These are phyloP conservation scores for Diaporthe aspalathi DNA, from an alignment of 2,329 filamentous ascomycete species.

Conservation along the genomic window DNA sequence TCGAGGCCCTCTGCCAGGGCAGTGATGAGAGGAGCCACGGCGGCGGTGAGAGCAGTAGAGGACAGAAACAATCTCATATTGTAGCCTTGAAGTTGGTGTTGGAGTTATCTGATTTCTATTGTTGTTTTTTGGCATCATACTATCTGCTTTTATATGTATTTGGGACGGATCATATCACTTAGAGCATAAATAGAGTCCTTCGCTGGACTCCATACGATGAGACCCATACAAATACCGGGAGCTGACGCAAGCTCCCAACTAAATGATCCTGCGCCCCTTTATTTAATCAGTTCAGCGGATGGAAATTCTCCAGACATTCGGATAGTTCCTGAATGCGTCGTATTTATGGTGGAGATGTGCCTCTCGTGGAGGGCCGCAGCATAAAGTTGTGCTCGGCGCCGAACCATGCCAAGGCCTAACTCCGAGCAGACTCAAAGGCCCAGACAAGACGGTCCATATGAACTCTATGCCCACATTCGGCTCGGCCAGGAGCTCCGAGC, in stretches of 20 bases:
- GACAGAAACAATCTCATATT: neutral
- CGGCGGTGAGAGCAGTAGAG: neutral
- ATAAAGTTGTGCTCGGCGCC: neutral
- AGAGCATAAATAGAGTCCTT: neutral
- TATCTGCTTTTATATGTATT: too few relatives aligned
- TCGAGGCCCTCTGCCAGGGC: conserved; percentile 15
- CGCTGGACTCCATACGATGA: neutral
- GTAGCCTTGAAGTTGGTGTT: neutral
- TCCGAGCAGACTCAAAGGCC: neutral
- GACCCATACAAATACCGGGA: neutral
- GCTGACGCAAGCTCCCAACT: conserved; percentile 3
- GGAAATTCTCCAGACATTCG: neutral
- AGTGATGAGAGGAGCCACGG: neutral
- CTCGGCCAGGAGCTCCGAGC: neutral
- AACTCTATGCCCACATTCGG: neutral
- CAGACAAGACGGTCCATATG: neutral
- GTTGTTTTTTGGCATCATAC: too few relatives aligned
- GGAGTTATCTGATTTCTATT: too few relatives aligned
- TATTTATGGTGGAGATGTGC: neutral
- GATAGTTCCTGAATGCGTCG: neutral
- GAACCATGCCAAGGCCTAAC: neutral
- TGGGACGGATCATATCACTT: neutral
- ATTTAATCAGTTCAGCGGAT: neutral
- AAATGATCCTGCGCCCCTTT: neutral
- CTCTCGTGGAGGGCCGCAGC: neutral